Evolutionary conservation across 495 filamentous ascomycete genomes (phyloP).

Genomic region (Penicillium manginii): DNA sequence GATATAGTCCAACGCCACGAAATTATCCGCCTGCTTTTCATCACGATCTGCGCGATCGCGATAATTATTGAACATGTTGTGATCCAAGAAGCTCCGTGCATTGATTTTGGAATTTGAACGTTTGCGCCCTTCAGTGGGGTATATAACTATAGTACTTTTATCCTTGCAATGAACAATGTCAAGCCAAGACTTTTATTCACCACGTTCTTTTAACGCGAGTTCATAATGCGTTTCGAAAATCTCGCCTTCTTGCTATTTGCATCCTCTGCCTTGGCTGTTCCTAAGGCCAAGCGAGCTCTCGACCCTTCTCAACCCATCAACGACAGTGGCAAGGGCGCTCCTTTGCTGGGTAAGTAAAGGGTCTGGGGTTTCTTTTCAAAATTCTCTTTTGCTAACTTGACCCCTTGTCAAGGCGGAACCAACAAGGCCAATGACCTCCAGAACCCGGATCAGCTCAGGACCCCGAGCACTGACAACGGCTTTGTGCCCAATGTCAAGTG

Average conservation of each 20-base stretch:
- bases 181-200: slow-evolving; percentile 1
- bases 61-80: slow-evolving; percentile 16
- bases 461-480: slow-evolving; percentile 60
- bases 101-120: not conserved
- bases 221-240: slow-evolving; percentile 26
- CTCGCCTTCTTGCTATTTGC: slow-evolving; percentile 20
- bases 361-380: too few relatives aligned
- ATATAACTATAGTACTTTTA: slow-evolving; percentile 6
- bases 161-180: not conserved
- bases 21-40: not conserved
- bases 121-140: not conserved
- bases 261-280: slow-evolving; percentile 28
- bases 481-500: slow-evolving; percentile 65
- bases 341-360: slow-evolving; percentile 56
- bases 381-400: not conserved
- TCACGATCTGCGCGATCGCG: slow-evolving; percentile 8
- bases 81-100: not conserved
- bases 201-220: not conserved
- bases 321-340: slow-evolving; percentile 59
- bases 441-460: slow-evolving; percentile 63
- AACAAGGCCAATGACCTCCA: slow-evolving; percentile 50
- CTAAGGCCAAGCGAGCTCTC: slow-evolving; percentile 33
- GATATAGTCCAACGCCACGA: not conserved
- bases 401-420: slow-evolving; percentile 31
- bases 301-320: slow-evolving; percentile 58